These are phyloP conservation scores for Komagataea norvegica DNA, from an alignment of 1,139 yeast species.

Conservation along the genomic window DNA sequence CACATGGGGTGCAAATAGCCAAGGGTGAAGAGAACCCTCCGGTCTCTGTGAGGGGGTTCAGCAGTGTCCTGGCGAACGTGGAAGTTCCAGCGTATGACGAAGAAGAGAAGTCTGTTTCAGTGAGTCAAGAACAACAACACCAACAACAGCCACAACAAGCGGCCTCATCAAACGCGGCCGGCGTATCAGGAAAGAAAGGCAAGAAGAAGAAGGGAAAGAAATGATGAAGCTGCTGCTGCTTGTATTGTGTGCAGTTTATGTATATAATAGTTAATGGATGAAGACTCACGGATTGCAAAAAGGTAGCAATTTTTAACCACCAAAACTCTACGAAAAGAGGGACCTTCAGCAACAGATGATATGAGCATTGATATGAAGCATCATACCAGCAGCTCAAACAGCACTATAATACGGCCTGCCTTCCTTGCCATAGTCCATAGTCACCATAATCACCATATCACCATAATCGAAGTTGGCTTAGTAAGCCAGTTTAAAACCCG, in stretches of 20 bases:
- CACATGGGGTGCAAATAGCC: constrained; percentile 57
- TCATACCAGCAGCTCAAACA: not conserved
- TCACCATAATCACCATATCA: no score
- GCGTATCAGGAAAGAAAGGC: constrained; percentile 17
- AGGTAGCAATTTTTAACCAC: no score
- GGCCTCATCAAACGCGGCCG: constrained; percentile 8
- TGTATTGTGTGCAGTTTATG: no score
- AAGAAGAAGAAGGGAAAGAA: constrained; percentile 26
- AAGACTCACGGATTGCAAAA: no score
- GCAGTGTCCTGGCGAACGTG: constrained; percentile 29
- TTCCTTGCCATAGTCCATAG: no score
- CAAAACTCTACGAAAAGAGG: no score
- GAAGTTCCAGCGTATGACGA: constrained; percentile 31
- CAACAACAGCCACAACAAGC: constrained; percentile 15
- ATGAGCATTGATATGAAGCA: no score
- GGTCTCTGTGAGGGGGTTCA: constrained; percentile 26
- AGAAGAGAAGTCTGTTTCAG: constrained; percentile 19
- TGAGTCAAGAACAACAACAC: constrained; percentile 1
- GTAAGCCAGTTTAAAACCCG: no score
- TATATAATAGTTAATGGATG: no score
- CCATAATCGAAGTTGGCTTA: no score
- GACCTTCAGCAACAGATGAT: no score
- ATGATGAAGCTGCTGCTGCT: no score
- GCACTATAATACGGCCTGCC: not conserved
- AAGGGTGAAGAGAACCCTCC: constrained; percentile 18